These are phyloP conservation scores for Podaxis sp. DNA, from an alignment of 768 basidiomycete species.

Conservation along the genomic window DNA sequence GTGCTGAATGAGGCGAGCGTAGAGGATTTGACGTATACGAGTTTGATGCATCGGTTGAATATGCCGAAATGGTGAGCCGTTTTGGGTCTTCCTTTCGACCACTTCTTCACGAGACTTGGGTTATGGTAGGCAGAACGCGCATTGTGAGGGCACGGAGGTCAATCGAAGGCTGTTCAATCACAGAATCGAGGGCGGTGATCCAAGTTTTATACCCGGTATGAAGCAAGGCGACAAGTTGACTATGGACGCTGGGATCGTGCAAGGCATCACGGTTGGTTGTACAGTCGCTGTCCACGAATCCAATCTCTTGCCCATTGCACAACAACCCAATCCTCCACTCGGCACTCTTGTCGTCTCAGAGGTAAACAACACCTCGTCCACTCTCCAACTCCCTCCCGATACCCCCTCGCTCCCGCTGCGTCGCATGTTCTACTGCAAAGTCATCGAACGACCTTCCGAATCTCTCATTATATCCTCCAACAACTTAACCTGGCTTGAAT, in stretches of 20 bases:
- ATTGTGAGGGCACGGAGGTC: conserved; percentile 30
- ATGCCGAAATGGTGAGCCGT: conserved; percentile 23
- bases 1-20: conserved; percentile 19
- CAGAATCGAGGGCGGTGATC: conserved; percentile 22
- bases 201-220: conserved; percentile 21
- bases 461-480: conserved; percentile 21
- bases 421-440: conserved; percentile 22
- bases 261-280: conserved; percentile 27
- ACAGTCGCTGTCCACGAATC: conserved; percentile 20
- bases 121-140: conserved; percentile 28
- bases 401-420: conserved; percentile 12
- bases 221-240: conserved; percentile 12
- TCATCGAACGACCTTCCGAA: conserved; percentile 14
- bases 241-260: conserved; percentile 26
- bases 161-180: conserved; percentile 28
- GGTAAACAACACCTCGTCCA: conserved; percentile 20
- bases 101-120: background rate
- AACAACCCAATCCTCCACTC: conserved; percentile 18
- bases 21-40: conserved; percentile 25
- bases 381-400: conserved; percentile 7
- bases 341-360: conserved; percentile 19
- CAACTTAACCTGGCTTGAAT: conserved; percentile 22
- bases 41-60: conserved; percentile 26
- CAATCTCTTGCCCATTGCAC: conserved; percentile 17
- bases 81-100: background rate